Evolutionary conservation across 2,329 filamentous ascomycete species (phyloP).

Genomic region (Neopestalotiopsis rosae): DNA sequence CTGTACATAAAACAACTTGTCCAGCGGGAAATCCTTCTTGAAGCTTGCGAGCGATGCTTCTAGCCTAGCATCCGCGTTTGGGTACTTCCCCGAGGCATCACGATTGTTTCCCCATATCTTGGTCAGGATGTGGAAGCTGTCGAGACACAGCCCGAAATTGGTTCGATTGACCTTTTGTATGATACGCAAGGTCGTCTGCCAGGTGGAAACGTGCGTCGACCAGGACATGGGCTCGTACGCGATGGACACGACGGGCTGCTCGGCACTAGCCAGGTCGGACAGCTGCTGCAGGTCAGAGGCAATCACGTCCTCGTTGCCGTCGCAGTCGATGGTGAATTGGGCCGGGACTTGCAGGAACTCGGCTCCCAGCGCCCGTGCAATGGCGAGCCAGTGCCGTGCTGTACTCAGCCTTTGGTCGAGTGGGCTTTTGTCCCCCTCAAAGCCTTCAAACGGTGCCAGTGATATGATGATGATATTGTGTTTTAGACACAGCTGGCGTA

Average conservation of each 20-base stretch:
- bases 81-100: background rate
- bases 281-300: background rate
- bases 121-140: conserved; percentile 4
- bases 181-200: background rate
- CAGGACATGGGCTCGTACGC: conserved; percentile 6
- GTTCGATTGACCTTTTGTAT: background rate
- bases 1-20: background rate
- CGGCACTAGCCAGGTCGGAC: background rate
- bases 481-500: conserved; percentile 24
- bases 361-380: background rate
- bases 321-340: background rate
- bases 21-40: background rate
- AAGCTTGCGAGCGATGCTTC: background rate
- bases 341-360: background rate
- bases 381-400: background rate
- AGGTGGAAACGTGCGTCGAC: conserved; percentile 5
- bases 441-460: background rate
- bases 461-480: conserved; percentile 21
- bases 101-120: background rate
- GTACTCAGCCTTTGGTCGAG: background rate
- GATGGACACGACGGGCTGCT: background rate
- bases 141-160: background rate
- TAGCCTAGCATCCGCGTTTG: background rate
- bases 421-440: background rate
- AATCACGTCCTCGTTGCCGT: background rate